Base-by-base conservation (phyloP, 345 rosid species). In the Sapria himalayana region DNA sequence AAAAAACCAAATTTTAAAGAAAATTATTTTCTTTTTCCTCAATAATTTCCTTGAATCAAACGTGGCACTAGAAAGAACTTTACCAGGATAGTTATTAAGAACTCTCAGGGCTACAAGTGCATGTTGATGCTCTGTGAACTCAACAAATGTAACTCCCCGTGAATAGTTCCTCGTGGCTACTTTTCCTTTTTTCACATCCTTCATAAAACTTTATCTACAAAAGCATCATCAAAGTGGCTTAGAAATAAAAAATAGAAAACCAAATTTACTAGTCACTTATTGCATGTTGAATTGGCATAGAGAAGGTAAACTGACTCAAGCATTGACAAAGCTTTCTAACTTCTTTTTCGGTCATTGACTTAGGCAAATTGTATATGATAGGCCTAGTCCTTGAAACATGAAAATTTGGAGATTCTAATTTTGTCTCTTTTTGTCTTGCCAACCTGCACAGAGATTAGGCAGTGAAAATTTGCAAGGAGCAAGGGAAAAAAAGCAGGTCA, bases 61-160 rank as follows among this genome's bases (percentile, higher is more conserved):
- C n/a, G n/a, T n/a, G n/a, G n/a, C n/a, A n/a, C n/a, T n/a, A n/a
- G n/a, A n/a, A n/a, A n/a, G n/a, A n/a, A n/a, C n/a, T n/a, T 46
- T 76, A 79, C 89, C 81, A 9, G 98, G 98, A 59, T 82, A 74
- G 42, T 89, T 89, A 52, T 89, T 89, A 49, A 74, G 80, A 54
- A 89, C 93, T 65, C 95, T 71, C 40, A 82, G 57, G 50, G 95
- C 93, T 41, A 79, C 95, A 34, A 79, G 85, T 22, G 95, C 92
- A 44, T 89, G 98, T 41, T 82, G 66, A 53, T 73, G 92, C 59
- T 76, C 91, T 0, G 71, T 52, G 45, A 89, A 82, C 64, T 89
- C 81, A 1, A 82, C 61, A 55, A 89, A 82, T 10, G 98, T 95
- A 41, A 82, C 86, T 52, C 92, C 81, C 20, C 86, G 91, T 7